Percentiles rank a stretch among this genome's conserved stretches.
These are phyloP conservation scores for Cryphonectria nitschkei DNA, from an alignment of 2,329 filamentous ascomycete genomes.

Conservation along the genomic window DNA sequence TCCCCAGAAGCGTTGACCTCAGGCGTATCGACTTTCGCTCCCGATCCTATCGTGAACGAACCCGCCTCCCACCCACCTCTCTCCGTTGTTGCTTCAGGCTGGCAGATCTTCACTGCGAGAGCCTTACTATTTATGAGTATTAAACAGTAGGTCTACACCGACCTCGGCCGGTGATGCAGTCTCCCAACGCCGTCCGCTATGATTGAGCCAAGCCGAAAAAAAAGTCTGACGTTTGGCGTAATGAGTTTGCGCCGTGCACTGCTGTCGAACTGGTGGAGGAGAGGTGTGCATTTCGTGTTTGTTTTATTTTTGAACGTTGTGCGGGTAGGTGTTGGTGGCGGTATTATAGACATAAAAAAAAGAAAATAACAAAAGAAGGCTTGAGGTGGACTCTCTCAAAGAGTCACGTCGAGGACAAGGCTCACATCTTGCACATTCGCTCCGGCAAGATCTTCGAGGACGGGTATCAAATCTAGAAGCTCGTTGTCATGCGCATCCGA, in stretches of 20 bases:
- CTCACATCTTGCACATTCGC: conserved; percentile 92
- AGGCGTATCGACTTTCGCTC: neutral
- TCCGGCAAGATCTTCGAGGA: conserved; percentile 93
- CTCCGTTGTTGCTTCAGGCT: conserved; percentile 23
- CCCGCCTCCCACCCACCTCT: neutral
- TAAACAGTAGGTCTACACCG: conserved; percentile 43
- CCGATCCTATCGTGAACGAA: neutral
- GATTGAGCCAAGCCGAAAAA: conserved; percentile 38
- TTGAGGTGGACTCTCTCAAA: conserved; percentile 51
- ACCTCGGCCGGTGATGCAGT: conserved; percentile 29
- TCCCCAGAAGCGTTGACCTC: conserved; percentile 2
- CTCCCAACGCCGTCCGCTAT: conserved; percentile 61
- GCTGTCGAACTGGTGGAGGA: conserved; percentile 22
- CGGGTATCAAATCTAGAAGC: conserved; percentile 93
- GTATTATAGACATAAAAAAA: conserved; percentile 38
- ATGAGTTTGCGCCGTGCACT: conserved; percentile 24
- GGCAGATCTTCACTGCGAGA: conserved; percentile 29
- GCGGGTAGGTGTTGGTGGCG: conserved; percentile 19
- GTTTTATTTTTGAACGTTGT: conserved; percentile 18
- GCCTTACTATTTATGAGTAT: conserved; percentile 30
- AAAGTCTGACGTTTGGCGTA: conserved; percentile 27
- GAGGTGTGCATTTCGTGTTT: conserved; percentile 31
- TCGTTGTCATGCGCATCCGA: conserved; percentile 99
- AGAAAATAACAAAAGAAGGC: conserved; percentile 15
- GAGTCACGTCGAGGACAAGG: conserved; percentile 90